Base-by-base conservation (phyloP, 1,284 basidiomycete genomes). In the Jaminaea rosea region DNA sequence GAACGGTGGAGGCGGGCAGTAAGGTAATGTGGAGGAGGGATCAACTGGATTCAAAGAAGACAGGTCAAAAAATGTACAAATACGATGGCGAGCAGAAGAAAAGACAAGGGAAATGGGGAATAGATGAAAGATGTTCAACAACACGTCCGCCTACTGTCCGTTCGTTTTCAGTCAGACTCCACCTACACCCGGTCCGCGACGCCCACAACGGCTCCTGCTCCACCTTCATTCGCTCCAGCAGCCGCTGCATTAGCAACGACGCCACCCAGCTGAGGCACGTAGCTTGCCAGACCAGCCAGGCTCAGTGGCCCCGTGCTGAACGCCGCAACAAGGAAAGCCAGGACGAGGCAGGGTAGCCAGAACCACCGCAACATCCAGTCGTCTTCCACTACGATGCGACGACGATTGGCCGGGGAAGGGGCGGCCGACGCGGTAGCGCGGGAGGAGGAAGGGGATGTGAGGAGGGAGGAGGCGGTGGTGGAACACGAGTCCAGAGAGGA, bases 291-390 rank as follows among this genome's bases (percentile, higher is more conserved):
- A 5, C 39, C 23, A 17, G 13, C 24, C 3, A 42, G 11, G 11
- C 19, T 21, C 17, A 42, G 39, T 4, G 39, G 39, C 11, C 39
- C 39, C 17, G 39, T 42, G 19, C 19, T 21, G 19, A 42, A 23
- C 39, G 24, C 11, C 23, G 39, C 39, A n/a, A 42, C 13, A 11
- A 42, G 39, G 15, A 42, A 23, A 13, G 39, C 39, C 4, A 42
- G 15, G 19, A 42, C 24, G 39, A 42, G 39, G 19, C 39, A 42
- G 15, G 39, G 39, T 2, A 42, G 39, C 39, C 39, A 42, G 39
- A 42, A 42, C 39, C 39, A 42, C 39, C 24, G 19, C 19, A 42
- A 23, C 39, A 42, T 42, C 39, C 39, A 42, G 39, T 42, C 39
- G 39, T 42, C 39, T 42, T 15, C 39, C 7, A 23, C 39, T 6